Conservation (phyloP, 768 basidiomycete species). For the Lactarius sanguifluus region DNA sequence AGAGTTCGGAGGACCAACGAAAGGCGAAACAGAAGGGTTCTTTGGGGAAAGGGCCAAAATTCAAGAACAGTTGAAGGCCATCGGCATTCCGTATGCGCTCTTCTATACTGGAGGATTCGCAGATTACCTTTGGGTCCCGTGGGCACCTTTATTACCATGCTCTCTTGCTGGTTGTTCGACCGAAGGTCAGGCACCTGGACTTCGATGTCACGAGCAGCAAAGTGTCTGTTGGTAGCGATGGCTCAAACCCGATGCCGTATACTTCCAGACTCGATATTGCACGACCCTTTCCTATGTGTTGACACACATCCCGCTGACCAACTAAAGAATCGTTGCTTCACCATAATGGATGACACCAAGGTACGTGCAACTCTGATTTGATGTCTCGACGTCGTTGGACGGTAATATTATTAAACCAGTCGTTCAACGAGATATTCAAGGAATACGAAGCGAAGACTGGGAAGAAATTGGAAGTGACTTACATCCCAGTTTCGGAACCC, state of each 20-base stretch:
- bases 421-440: slow-evolving; percentile 29
- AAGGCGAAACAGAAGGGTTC: slow-evolving; percentile 17
- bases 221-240: slow-evolving; percentile 26
- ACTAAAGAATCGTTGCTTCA: slow-evolving; percentile 19
- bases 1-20: slow-evolving; percentile 34
- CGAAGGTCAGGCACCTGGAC: neutral
- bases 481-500: slow-evolving; percentile 19
- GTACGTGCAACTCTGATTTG: neutral
- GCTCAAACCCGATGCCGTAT: slow-evolving; percentile 22
- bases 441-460: slow-evolving; percentile 26
- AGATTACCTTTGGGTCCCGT: slow-evolving; percentile 21
- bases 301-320: slow-evolving; percentile 18
- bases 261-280: slow-evolving; percentile 31
- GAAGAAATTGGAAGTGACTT: slow-evolving; percentile 29
- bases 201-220: slow-evolving; percentile 27
- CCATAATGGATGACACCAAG: slow-evolving; percentile 20
- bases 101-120: slow-evolving; percentile 29
- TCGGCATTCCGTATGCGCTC: slow-evolving; percentile 22
- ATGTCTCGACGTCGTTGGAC: neutral
- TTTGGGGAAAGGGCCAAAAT: slow-evolving; percentile 13
- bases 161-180: neutral
- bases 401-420: neutral
- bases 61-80: slow-evolving; percentile 12
- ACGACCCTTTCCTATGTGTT: slow-evolving; percentile 29
- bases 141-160: neutral